Evolutionary conservation across 2,329 filamentous ascomycete species (phyloP), one percentile per base, ranked within the genome.

Genomic region (Colletotrichum sidae): DNA sequence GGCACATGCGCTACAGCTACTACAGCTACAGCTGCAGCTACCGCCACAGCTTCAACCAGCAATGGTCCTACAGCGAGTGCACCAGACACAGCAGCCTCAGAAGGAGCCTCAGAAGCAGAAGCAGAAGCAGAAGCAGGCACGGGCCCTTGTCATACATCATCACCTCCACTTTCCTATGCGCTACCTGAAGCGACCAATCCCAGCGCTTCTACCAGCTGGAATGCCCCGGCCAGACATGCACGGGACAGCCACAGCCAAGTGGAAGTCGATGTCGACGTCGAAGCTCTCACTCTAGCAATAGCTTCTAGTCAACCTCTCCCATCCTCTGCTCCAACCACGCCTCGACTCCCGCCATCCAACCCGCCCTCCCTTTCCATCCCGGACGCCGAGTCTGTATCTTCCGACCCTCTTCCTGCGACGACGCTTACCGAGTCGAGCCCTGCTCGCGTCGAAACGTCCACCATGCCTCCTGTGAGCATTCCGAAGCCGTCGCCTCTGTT

Each of bases 391-490:
- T 67, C 73, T 56, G 55, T 74, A 70, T 64, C 76, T 74, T 73
- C 72, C 60, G 50, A 67, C 34, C 44, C 34, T 52, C 39, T 49
- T 50, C 60, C 55, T 54, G 58, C 53, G 54, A 59, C 59, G 60
- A 54, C 58, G 39, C 42, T 65, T 17, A 55, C 62, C 49, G 56
- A 59, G 60, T 45, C 69, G 49, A 59, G 68, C 65, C 65, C 57
- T 60, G 47, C 60, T 67, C 69, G 69, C 35, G 69, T 72, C 67
- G 68, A 72, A 70, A 72, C 77, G 73, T 73, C 75, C 79, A 84
- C 79, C 72, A 87, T 87, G 85, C 80, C 84, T 79, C 80, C 84
- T 73, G 85, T 87, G 84, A 80, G 84, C 79, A 75, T 66, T 42
- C 53, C 58, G 49, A 67, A 69, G 44, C 38, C 38, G 50, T 46